phyloP scores from a whole-genome alignment of 164 flowering plant species.

The Macadamia integrifolia region DNA sequence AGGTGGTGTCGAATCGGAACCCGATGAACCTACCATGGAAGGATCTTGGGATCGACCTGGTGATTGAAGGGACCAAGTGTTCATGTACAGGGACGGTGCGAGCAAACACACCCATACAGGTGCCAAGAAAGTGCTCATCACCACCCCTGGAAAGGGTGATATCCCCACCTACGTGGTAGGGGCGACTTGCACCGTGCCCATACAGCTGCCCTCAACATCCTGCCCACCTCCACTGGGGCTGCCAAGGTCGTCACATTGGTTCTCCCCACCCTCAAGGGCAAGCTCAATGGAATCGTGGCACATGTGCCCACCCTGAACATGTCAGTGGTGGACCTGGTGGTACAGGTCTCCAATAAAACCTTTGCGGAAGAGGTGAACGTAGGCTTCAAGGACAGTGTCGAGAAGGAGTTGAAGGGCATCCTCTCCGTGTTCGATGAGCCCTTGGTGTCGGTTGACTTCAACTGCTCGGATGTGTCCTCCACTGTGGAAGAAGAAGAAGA shows the following conservation, averaged over 20 bases:
- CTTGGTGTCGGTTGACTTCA: conserved; percentile 77
- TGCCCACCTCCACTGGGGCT: conserved; percentile 98
- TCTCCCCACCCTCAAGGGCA: conserved; percentile 85
- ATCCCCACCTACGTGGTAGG: conserved; percentile 97
- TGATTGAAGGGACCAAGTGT: conserved; percentile 98
- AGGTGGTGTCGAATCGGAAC: conserved; percentile 84
- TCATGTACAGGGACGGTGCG: conserved; percentile 93
- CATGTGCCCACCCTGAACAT: conserved; percentile 96
- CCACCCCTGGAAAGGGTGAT: conserved; percentile 83
- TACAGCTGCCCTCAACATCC: conserved; percentile 96
- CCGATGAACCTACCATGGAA: conserved; percentile 85
- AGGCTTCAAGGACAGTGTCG: conserved; percentile 77
- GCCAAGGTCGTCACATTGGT: conserved; percentile 98
- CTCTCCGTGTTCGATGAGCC: conserved; percentile 90
- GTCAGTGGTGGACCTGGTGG: conserved; percentile 87
- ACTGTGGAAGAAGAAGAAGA: conserved; percentile 58
- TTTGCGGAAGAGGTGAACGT: conserved; percentile 97
- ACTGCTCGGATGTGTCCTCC: conserved; percentile 85
- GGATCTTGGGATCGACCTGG: conserved; percentile 79
- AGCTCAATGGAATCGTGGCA: conserved; percentile 90
- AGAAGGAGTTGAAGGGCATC: conserved; percentile 75
- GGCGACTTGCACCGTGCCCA: conserved; percentile 89
- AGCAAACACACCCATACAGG: conserved; percentile 94
- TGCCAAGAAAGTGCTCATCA: conserved; percentile 95
- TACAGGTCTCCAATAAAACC: conserved; percentile 87